Conservation (phyloP, 1,139 yeast species). For the Lodderomyces elongisporus region DNA sequence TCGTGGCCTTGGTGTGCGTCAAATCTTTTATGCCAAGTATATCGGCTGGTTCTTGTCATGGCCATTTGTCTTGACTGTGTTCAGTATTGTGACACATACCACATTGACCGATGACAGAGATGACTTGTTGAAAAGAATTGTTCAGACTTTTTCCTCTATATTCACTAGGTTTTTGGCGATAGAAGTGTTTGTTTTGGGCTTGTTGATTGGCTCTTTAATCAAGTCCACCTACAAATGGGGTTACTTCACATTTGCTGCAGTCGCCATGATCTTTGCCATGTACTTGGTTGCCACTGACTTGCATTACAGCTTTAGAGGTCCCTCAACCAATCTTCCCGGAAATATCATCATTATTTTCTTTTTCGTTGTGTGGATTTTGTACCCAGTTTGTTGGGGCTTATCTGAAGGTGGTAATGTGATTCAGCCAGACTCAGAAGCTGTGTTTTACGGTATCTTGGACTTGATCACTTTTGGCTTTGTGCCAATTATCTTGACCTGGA, state of each 20-base stretch:
- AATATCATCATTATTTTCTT: constrained; percentile 28
- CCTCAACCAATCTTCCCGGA: constrained; percentile 16
- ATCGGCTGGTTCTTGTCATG: constrained; percentile 66
- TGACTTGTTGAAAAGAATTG: constrained; percentile 19
- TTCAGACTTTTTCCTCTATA: constrained; percentile 22
- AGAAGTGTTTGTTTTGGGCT: constrained; percentile 48
- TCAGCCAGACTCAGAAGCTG: constrained; percentile 63
- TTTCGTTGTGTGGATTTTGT: constrained; percentile 40
- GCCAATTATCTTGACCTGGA: constrained; percentile 35
- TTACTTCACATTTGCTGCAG: constrained; percentile 42
- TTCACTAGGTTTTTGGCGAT: constrained; percentile 36
- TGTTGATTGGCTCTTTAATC: constrained; percentile 52
- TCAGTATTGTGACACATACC: constrained; percentile 43
- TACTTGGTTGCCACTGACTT: constrained; percentile 19
- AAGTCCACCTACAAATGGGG: constrained; percentile 65
- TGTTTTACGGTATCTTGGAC: constrained; percentile 60
- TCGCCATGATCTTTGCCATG: constrained; percentile 36
- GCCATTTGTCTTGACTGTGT: constrained; percentile 48
- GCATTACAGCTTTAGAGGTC: constrained; percentile 10
- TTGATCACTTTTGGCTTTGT: constrained; percentile 39
- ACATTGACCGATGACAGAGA: constrained; percentile 14
- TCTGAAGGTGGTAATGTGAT: constrained; percentile 66
- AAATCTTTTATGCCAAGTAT: constrained; percentile 60
- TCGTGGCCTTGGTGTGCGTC: constrained; percentile 43
- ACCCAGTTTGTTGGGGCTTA: constrained; percentile 59